These are phyloP conservation scores for Aquilaria sinensis DNA, from an alignment of 345 rosid species.

Conservation along the genomic window DNA sequence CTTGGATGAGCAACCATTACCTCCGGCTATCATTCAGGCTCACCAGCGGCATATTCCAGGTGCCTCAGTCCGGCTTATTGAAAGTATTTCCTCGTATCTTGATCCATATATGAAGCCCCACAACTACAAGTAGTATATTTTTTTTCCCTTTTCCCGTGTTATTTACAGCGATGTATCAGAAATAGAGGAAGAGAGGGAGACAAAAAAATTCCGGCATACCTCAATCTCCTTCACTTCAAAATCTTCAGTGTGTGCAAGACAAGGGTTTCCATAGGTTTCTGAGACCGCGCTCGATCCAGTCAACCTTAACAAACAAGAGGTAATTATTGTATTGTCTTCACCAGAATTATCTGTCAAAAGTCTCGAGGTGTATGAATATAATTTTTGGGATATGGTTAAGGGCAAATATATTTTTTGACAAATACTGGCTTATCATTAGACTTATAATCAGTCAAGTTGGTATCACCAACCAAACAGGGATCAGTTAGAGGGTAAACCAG, in stretches of 20 bases:
- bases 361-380: background rate
- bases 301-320: slow-evolving; percentile 37
- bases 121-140: slow-evolving; percentile 35
- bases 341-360: slow-evolving; percentile 3
- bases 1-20: background rate
- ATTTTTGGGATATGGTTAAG: too few species aligned
- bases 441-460: too few species aligned
- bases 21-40: background rate
- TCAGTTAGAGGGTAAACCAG: too few species aligned
- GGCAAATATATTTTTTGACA: too few species aligned
- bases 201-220: slow-evolving; percentile 34
- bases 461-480: too few species aligned
- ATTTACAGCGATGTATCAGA: background rate
- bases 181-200: background rate
- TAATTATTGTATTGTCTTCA: background rate
- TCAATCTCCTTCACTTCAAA: slow-evolving; percentile 90
- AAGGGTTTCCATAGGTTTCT: slow-evolving; percentile 88
- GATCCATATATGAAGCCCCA: slow-evolving; percentile 92
- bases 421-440: too few species aligned
- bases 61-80: slow-evolving; percentile 52
- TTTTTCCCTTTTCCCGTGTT: background rate
- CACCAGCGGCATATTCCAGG: slow-evolving; percentile 85
- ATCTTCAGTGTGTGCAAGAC: slow-evolving; percentile 74
- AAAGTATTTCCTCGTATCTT: slow-evolving; percentile 76
- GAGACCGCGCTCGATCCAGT: slow-evolving; percentile 89